Percentiles rank a stretch among this genome's conserved stretches.
Evolutionary conservation across 169 alveolate species (phyloP).

Genomic region (Theileria parva): DNA sequence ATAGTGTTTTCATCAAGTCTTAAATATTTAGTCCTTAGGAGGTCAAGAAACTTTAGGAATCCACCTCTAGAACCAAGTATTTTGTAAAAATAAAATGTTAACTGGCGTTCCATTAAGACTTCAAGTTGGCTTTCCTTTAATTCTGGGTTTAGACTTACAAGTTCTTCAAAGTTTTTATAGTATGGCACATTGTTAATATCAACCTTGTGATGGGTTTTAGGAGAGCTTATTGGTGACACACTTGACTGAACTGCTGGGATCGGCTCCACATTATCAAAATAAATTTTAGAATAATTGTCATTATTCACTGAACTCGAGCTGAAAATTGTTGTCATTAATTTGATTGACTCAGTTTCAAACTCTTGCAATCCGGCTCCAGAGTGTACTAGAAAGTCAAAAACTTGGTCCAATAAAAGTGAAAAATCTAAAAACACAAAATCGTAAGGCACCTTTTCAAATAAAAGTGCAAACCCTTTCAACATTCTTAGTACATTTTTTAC

Average conservation of each 20-base stretch:
- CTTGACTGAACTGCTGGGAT: not conserved
- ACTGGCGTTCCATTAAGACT: slow-evolving; percentile 47
- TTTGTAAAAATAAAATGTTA: slow-evolving; percentile 47
- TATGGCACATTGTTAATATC: slow-evolving; percentile 22
- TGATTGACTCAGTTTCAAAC: slow-evolving; percentile 35
- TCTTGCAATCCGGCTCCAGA: not conserved
- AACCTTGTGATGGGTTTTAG: not conserved
- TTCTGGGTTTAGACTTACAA: not conserved
- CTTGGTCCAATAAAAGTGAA: slow-evolving; percentile 28
- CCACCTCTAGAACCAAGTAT: slow-evolving; percentile 40
- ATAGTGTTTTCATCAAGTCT: slow-evolving; percentile 20
- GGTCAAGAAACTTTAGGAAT: slow-evolving; percentile 26
- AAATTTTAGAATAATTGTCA: slow-evolving; percentile 39
- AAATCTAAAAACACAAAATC: slow-evolving; percentile 44
- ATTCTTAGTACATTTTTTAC: slow-evolving; percentile 32
- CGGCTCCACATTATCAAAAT: slow-evolving; percentile 6
- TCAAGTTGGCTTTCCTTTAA: slow-evolving; percentile 11
- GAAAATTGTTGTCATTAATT: slow-evolving; percentile 22
- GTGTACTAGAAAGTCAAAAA: slow-evolving; percentile 37
- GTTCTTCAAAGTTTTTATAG: slow-evolving; percentile 26
- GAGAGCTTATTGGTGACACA: not conserved
- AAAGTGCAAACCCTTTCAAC: slow-evolving; percentile 16
- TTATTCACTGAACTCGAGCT: slow-evolving; percentile 52
- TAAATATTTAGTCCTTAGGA: slow-evolving; percentile 38
- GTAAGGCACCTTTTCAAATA: slow-evolving; percentile 47